Conservation (phyloP, 768 basidiomycete species). For the Terana coerulea region DNA sequence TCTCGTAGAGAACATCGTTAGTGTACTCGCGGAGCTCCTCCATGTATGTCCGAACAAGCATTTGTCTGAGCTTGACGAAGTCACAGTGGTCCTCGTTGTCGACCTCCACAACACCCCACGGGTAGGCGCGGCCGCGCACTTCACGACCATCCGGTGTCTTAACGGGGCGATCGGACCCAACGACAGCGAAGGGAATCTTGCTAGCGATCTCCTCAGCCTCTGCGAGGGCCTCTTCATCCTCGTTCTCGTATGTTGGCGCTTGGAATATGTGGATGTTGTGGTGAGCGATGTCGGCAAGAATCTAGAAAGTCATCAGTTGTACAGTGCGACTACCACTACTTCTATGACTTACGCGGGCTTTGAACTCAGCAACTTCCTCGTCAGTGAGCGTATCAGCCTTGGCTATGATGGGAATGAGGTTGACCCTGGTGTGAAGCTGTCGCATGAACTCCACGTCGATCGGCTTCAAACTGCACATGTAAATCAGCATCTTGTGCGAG, state of each 20-base stretch:
- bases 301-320: conserved; percentile 40
- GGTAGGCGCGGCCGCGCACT: conserved; percentile 93
- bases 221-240: conserved; percentile 96
- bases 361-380: conserved; percentile 91
- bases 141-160: conserved; percentile 81
- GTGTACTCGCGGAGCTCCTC: conserved; percentile 98
- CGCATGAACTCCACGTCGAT: conserved; percentile 99
- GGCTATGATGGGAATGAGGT: conserved; percentile 97
- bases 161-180: conserved; percentile 87
- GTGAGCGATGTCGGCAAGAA: conserved; percentile 88
- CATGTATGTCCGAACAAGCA: conserved; percentile 99
- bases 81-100: conserved; percentile 99
- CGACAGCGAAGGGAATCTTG: conserved; percentile 98
- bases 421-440: conserved; percentile 93
- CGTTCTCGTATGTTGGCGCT: conserved; percentile 95
- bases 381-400: conserved; percentile 98
- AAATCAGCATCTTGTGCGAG: conserved; percentile 1
- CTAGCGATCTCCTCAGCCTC: conserved; percentile 97
- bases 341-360: conserved; percentile 65
- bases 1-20: conserved; percentile 93
- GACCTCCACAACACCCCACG: conserved; percentile 99
- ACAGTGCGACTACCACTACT: conserved; percentile 5
- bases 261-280: conserved; percentile 99
- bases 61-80: conserved; percentile 98
- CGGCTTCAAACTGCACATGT: conserved; percentile 75